Evolutionary conservation across 2,329 filamentous ascomycete species (phyloP), one percentile per base, ranked within the genome.

Genomic region (Esteya vermicola): DNA sequence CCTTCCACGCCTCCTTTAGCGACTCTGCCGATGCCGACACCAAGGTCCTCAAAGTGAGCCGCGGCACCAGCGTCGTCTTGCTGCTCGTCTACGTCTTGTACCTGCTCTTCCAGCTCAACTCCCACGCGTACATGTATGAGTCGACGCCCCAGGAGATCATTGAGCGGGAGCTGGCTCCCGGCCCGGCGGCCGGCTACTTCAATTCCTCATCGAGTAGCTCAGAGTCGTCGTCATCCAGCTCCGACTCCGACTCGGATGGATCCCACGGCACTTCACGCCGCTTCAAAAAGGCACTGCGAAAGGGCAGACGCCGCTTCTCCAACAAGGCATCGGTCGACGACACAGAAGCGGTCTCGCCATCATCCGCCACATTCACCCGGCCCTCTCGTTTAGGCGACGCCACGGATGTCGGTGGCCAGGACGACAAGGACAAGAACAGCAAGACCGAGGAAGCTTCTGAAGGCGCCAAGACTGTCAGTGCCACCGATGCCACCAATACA

Each of bases 61-160:
- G 83, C 38, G 81, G 81, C 40, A 85, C 82, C 2, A 83, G 81
- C 51, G 68, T 89, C 32, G 75, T 88, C 33, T 67, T 88, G 2
- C 62, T 89, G 2, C 54, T 82, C 22, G 75, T 85, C 14, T 89
- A 89, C 53, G 68, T 65, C 18, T 68, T 77, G 39, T 89, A 88
- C 49, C 72, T 89, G 6, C 61, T 79, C 47, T 85, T 88, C 57
- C 82, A 88, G 57, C 69, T 89, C 37, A 81, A 78, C 49, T 76
- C 80, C 1, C 80, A 82, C 52, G 62, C 63, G 27, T 65, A 68
- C 28, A 76, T 84, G 59, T 83, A 82, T 59, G 75, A 76, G 51
- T 77, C 78, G 45, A 82, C 76, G 9, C 78, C 79, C 1, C 75
- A 82, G 50, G 72, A 77, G 42, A 68, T 78, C 31, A 78, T 83